Percentiles rank a stretch among this genome's conserved stretches.
phyloP scores from a whole-genome alignment of 805 yeast genomes.

The Yarrowia alimentaria region DNA sequence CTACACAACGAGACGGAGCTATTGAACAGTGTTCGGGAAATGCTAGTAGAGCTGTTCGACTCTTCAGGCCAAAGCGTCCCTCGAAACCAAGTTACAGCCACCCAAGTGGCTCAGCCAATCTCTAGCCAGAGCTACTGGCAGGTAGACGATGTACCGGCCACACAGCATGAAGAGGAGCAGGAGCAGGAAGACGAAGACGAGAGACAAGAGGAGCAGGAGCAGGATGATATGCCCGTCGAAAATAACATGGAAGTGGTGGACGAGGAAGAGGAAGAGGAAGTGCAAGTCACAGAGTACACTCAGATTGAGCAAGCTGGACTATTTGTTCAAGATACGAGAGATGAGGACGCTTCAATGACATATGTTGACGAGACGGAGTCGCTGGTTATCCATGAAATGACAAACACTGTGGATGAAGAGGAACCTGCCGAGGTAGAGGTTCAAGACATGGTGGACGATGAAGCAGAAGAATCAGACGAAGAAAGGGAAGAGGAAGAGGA shows the following conservation, averaged over 20 bases:
- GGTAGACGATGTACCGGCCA: not conserved
- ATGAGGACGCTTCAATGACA: conserved; percentile 1
- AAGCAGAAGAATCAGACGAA: conserved; percentile 30
- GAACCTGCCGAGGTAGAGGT: conserved; percentile 31
- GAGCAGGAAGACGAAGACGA: not conserved
- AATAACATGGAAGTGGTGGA: not conserved
- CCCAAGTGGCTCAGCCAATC: conserved; percentile 13
- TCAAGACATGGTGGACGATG: conserved; percentile 31
- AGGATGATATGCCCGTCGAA: too few relatives aligned
- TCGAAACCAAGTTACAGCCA: conserved; percentile 29
- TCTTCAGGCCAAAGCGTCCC: conserved; percentile 43
- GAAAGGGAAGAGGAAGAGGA: conserved; percentile 30
- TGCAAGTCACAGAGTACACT: not conserved
- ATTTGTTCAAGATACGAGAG: not conserved
- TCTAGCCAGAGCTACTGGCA: conserved; percentile 12
- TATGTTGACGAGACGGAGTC: conserved; percentile 14
- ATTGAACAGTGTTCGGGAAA: conserved; percentile 53
- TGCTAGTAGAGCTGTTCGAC: conserved; percentile 51
- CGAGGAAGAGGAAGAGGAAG: not conserved
- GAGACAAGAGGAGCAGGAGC: not conserved
- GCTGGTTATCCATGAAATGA: conserved; percentile 16
- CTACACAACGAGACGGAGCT: conserved; percentile 65
- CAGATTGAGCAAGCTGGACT: conserved; percentile 2
- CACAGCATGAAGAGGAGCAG: not conserved
- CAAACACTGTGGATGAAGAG: conserved; percentile 22